phyloP scores from a whole-genome alignment of 495 filamentous ascomycete species.

The Cenococcum geophilum region DNA sequence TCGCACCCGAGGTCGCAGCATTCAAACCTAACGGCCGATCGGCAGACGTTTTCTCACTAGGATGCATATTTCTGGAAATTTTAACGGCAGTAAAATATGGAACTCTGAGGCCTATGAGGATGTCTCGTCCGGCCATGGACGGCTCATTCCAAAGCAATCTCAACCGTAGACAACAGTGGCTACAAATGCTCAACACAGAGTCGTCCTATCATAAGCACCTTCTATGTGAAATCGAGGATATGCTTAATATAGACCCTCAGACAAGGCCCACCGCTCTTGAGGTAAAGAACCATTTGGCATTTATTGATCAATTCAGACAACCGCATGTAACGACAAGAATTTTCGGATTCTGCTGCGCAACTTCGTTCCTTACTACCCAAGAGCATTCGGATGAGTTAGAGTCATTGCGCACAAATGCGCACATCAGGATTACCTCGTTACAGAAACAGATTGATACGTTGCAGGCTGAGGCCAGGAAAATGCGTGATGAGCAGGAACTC shows the following conservation, averaged over 20 bases:
- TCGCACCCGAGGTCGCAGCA: constrained; percentile 25
- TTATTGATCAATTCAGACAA: background rate
- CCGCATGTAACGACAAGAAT: background rate
- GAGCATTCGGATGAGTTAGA: background rate
- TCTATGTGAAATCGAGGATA: background rate
- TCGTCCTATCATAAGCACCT: background rate
- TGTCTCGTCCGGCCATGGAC: constrained; percentile 4
- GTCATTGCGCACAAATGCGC: too few species aligned
- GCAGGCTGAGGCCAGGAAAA: background rate
- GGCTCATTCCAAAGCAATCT: constrained; percentile 23
- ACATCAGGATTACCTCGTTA: background rate
- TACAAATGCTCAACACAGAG: background rate
- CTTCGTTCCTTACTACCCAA: background rate
- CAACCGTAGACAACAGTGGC: background rate
- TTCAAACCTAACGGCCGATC: constrained; percentile 17
- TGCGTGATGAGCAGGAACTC: too few species aligned
- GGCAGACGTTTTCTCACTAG: constrained; percentile 28
- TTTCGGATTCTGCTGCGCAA: constrained; percentile 2
- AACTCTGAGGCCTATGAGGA: constrained; percentile 5
- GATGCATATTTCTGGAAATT: constrained; percentile 24
- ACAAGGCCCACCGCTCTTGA: constrained; percentile 5
- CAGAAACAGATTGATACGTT: background rate
- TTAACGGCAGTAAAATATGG: background rate
- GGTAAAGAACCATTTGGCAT: background rate
- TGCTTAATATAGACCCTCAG: constrained; percentile 1